phyloP scores from a whole-genome alignment of 2,329 filamentous ascomycete species.

The Aureobasidium sp. region DNA sequence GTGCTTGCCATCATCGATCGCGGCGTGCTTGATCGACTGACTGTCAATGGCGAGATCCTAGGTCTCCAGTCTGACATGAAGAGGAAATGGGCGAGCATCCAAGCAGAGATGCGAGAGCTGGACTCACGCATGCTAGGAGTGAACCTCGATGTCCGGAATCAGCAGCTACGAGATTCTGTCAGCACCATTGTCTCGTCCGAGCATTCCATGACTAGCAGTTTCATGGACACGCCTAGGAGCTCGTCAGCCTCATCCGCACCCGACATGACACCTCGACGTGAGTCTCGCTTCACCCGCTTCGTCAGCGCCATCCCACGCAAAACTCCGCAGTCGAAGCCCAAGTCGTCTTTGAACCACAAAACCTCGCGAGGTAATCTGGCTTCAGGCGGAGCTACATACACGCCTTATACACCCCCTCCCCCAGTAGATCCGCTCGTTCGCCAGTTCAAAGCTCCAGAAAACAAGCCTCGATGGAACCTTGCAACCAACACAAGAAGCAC shows the following conservation, averaged over 20 bases:
- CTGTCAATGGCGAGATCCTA: slow-evolving; percentile 91
- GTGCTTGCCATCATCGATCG: slow-evolving; percentile 90
- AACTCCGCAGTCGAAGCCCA: slow-evolving; percentile 9
- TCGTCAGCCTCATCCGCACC: slow-evolving; percentile 53
- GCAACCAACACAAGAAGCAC: slow-evolving; percentile 48
- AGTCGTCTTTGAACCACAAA: not conserved
- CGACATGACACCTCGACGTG: slow-evolving; percentile 32
- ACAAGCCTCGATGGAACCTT: slow-evolving; percentile 64
- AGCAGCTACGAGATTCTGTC: slow-evolving; percentile 82
- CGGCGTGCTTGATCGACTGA: slow-evolving; percentile 89
- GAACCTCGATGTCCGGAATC: slow-evolving; percentile 45
- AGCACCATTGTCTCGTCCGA: slow-evolving; percentile 86
- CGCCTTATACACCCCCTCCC: slow-evolving; percentile 10
- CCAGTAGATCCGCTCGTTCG: slow-evolving; percentile 23
- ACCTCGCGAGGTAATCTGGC: not conserved
- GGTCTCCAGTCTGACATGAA: slow-evolving; percentile 79
- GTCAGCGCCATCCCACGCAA: slow-evolving; percentile 9
- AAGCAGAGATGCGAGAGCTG: slow-evolving; percentile 67
- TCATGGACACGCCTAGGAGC: slow-evolving; percentile 50
- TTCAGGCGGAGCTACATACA: not conserved
- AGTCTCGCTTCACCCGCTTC: slow-evolving; percentile 9
- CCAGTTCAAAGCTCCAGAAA: slow-evolving; percentile 32
- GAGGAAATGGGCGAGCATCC: slow-evolving; percentile 66
- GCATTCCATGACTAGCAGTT: slow-evolving; percentile 60
- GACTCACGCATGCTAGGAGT: slow-evolving; percentile 68